Conservation (phyloP, 1,284 basidiomycete genomes). For the Inonotus hispidus region DNA sequence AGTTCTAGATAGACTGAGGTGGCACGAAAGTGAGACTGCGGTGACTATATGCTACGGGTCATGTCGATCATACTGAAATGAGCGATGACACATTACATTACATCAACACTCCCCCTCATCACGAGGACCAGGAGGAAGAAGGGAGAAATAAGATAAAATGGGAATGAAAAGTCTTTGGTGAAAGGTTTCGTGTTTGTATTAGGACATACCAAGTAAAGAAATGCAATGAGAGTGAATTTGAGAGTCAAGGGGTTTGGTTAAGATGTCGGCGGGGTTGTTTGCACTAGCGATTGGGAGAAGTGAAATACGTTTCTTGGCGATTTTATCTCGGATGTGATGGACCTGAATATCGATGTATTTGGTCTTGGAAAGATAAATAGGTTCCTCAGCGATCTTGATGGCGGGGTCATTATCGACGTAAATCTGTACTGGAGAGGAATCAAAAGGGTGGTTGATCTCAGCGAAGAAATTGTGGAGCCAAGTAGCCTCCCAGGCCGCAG, state of each 20-base stretch:
- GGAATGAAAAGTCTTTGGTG: no score
- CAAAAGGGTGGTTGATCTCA: constrained; percentile 24
- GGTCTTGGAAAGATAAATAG: constrained; percentile 26
- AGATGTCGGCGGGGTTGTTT: constrained; percentile 35
- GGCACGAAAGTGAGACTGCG: no score
- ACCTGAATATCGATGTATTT: constrained; percentile 41
- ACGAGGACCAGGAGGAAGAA: no score
- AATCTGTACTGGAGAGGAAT: constrained; percentile 20
- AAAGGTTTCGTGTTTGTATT: no score
- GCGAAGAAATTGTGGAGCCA: no score
- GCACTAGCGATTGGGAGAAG: constrained; percentile 27
- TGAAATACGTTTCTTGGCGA: constrained; percentile 26
- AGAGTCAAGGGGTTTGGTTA: constrained; percentile 34
- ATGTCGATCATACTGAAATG: no score
- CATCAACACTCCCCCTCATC: no score
- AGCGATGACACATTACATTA: no score
- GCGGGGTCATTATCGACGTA: constrained; percentile 34
- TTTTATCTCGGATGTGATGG: constrained; percentile 35
- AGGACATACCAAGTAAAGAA: background rate
- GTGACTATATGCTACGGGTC: no score
- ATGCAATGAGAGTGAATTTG: background rate
- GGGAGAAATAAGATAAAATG: no score
- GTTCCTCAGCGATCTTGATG: constrained; percentile 32
- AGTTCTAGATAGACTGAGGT: no score
- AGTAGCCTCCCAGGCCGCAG: constrained; percentile 24